Percentiles rank a stretch among this genome's conserved stretches.
These are phyloP conservation scores for Alternaria brassicae DNA, from an alignment of 2,329 filamentous ascomycete genomes.

Conservation along the genomic window DNA sequence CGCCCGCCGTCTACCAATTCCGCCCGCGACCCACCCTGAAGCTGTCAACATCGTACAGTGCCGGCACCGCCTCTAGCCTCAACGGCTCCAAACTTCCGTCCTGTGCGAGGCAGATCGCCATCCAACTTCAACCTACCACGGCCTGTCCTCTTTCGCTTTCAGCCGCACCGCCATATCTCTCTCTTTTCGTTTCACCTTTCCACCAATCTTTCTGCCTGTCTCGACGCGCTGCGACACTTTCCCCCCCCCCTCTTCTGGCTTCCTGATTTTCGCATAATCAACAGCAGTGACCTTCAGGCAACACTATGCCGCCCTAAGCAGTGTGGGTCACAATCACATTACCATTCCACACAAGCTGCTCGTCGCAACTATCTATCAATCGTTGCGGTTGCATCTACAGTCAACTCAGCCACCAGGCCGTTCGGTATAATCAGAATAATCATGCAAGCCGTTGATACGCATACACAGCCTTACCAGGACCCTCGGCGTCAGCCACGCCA, in stretches of 20 bases:
- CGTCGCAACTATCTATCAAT: conserved; percentile 16
- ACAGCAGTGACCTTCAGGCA: conserved; percentile 34
- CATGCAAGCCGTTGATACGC: conserved; percentile 45
- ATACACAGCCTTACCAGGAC: conserved; percentile 44
- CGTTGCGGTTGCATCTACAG: conserved; percentile 13
- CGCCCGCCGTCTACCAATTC: conserved; percentile 32
- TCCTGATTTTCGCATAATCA: conserved; percentile 26
- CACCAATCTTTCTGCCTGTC: conserved; percentile 20
- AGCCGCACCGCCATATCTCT: conserved; percentile 33
- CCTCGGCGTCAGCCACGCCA: conserved; percentile 46
- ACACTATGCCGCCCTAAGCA: conserved; percentile 45
- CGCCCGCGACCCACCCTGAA: conserved; percentile 31
- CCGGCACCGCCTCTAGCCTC: conserved; percentile 45
- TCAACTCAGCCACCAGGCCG: conserved; percentile 33
- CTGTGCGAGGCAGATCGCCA: conserved; percentile 45
- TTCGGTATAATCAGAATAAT: conserved; percentile 20
- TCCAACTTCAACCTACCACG: conserved; percentile 35
- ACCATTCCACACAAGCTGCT: conserved; percentile 25
- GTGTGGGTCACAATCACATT: conserved; percentile 39
- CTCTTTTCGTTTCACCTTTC: conserved; percentile 24
- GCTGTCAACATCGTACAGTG: conserved; percentile 35
- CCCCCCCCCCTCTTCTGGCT: conserved; percentile 18
- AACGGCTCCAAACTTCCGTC: conserved; percentile 33
- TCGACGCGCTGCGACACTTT: conserved; percentile 24
- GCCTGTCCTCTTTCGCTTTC: conserved; percentile 34